phyloP scores from a whole-genome alignment of 2,329 filamentous ascomycete genomes.

The Alternaria sp. region DNA sequence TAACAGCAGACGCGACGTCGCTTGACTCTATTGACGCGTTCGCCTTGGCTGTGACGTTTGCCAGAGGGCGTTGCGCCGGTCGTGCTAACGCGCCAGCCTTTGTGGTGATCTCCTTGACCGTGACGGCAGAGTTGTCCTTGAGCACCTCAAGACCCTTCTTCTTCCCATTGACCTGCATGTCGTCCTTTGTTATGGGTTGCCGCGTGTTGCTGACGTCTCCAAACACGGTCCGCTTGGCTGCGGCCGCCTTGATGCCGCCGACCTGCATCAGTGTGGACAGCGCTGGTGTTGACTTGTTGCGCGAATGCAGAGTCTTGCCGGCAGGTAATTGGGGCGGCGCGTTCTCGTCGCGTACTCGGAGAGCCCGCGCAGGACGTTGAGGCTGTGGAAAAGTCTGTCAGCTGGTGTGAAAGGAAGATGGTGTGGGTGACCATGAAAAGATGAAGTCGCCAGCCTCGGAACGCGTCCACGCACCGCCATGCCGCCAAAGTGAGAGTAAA shows the following conservation, averaged over 20 bases:
- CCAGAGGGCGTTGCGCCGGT: conserved; percentile 68
- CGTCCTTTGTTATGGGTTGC: conserved; percentile 58
- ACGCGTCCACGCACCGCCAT: conserved; percentile 3
- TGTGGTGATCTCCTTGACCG: conserved; percentile 44
- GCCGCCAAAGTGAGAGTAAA: background rate
- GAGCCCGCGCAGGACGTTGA: conserved; percentile 66
- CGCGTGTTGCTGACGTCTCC: conserved; percentile 79
- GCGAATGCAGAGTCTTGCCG: conserved; percentile 69
- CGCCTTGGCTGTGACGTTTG: conserved; percentile 26
- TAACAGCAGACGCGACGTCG: conserved; percentile 22
- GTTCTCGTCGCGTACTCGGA: conserved; percentile 76
- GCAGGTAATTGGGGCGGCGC: conserved; percentile 50
- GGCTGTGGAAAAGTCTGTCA: conserved; percentile 61
- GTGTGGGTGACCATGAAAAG: conserved; percentile 5
- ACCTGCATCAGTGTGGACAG: conserved; percentile 63
- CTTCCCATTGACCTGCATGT: conserved; percentile 56
- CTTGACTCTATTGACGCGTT: conserved; percentile 24
- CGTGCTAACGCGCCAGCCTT: conserved; percentile 58
- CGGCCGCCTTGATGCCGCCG: conserved; percentile 65
- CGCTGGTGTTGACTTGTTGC: conserved; percentile 78
- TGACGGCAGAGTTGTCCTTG: conserved; percentile 38
- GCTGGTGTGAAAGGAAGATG: conserved; percentile 11
- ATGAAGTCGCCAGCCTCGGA: conserved; percentile 6
- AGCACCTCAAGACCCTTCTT: conserved; percentile 48
- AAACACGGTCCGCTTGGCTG: conserved; percentile 78